Percentiles rank a stretch among this genome's conserved stretches.
These are phyloP conservation scores for Talaromyces stipitatus DNA, from an alignment of 495 filamentous ascomycete species.

Conservation along the genomic window DNA sequence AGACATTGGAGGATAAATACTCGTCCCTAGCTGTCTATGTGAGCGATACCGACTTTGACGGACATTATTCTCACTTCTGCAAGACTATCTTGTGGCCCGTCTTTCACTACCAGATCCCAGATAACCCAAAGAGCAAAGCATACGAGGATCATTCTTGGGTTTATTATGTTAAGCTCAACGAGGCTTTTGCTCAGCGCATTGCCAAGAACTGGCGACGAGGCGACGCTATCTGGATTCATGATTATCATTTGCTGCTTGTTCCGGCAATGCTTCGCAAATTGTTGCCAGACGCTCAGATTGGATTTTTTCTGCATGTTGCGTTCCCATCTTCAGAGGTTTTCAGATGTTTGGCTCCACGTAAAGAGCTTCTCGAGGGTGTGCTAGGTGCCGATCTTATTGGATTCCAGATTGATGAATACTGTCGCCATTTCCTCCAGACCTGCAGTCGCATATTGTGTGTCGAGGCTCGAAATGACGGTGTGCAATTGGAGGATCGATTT, in stretches of 20 bases:
- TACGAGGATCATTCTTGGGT: constrained; percentile 93
- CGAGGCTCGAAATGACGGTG: constrained; percentile 69
- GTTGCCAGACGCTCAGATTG: constrained; percentile 75
- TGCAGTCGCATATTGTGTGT: constrained; percentile 77
- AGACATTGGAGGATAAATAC: constrained; percentile 65
- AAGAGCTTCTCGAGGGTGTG: constrained; percentile 75
- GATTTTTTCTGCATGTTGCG: constrained; percentile 84
- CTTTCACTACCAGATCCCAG: constrained; percentile 90
- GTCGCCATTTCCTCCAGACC: constrained; percentile 83
- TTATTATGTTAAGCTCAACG: constrained; percentile 79
- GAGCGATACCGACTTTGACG: constrained; percentile 76
- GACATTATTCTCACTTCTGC: constrained; percentile 84
- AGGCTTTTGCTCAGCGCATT: constrained; percentile 79
- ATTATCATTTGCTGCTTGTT: constrained; percentile 81
- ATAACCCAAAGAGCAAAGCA: constrained; percentile 88
- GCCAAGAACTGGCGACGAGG: constrained; percentile 76
- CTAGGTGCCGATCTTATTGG: constrained; percentile 83
- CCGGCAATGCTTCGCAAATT: constrained; percentile 73
- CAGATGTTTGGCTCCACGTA: constrained; percentile 70
- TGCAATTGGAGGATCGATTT: constrained; percentile 76
- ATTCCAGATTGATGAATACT: constrained; percentile 86
- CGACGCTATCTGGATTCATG: constrained; percentile 84
- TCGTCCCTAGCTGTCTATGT: constrained; percentile 73
- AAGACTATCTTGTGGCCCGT: constrained; percentile 81
- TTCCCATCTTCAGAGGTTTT: constrained; percentile 92